A percentile compares a stretch with the other conserved stretches of the same genome.
phyloP scores from a whole-genome alignment of 805 yeast genomes.

The Kregervanrija pseudodelftensis region DNA sequence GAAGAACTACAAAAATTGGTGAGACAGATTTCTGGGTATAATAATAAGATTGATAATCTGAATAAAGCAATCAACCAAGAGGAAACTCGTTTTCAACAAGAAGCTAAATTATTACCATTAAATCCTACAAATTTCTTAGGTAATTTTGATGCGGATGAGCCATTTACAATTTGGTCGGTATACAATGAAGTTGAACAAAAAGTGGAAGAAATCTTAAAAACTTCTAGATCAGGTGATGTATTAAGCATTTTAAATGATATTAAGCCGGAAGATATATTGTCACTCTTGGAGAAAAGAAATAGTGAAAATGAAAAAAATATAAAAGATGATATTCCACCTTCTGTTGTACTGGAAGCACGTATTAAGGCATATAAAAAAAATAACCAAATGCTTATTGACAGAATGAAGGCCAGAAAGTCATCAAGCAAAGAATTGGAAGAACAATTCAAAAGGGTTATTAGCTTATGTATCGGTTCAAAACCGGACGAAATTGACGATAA shows the following conservation, averaged over 20 bases:
- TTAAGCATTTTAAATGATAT: conserved; percentile 9
- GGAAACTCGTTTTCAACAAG: conserved; percentile 44
- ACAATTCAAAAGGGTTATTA: conserved; percentile 82
- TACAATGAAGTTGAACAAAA: conserved; percentile 45
- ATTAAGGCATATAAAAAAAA: conserved; percentile 74
- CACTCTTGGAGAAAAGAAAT: background rate
- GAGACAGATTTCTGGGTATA: conserved; percentile 38
- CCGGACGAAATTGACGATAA: conserved; percentile 54
- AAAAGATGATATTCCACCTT: conserved; percentile 35
- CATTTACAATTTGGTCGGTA: conserved; percentile 65
- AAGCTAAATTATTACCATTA: conserved; percentile 25
- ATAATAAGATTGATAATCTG: conserved; percentile 50
- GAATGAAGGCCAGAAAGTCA: conserved; percentile 45
- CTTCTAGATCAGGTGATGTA: background rate
- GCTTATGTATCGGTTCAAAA: conserved; percentile 84
- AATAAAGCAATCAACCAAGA: conserved; percentile 61
- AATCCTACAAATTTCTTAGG: conserved; percentile 38
- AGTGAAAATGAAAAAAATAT: conserved; percentile 7
- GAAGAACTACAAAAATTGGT: conserved; percentile 46
- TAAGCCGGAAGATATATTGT: conserved; percentile 9
- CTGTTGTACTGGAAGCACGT: conserved; percentile 60
- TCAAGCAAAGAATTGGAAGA: conserved; percentile 53
- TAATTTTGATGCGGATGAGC: conserved; percentile 81
- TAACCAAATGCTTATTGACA: conserved; percentile 45
- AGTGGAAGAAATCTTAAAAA: conserved; percentile 21